These are phyloP conservation scores for Aphanocladium album DNA, from an alignment of 2,329 filamentous ascomycete species.

Conservation along the genomic window DNA sequence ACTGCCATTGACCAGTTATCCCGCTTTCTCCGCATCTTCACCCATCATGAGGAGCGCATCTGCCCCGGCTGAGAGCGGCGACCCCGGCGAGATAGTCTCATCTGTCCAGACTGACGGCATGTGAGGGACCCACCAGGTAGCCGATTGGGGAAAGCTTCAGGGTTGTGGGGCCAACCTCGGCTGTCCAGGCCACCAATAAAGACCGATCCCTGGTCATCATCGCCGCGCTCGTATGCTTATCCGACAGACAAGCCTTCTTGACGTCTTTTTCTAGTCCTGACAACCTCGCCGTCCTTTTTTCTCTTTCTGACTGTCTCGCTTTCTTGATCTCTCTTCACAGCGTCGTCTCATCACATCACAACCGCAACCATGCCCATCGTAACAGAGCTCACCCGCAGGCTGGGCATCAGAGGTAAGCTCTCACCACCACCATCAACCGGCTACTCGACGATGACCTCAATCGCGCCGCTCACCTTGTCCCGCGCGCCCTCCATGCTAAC, in stretches of 20 bases:
- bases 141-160: slow-evolving; percentile 8
- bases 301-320: not conserved
- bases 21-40: not conserved
- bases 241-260: not conserved
- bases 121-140: slow-evolving; percentile 4
- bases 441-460: not conserved
- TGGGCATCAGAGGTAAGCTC: slow-evolving; percentile 47
- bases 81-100: slow-evolving; percentile 1
- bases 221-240: not conserved
- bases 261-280: not conserved
- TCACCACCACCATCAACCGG: not conserved
- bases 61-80: not conserved
- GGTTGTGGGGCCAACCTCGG: slow-evolving; percentile 11
- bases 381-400: slow-evolving; percentile 52
- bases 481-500: not conserved
- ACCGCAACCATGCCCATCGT: slow-evolving; percentile 47
- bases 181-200: slow-evolving; percentile 4
- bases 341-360: not conserved
- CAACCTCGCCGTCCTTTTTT: not conserved
- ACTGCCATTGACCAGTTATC: not conserved
- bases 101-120: not conserved
- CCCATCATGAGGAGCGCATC: not conserved
- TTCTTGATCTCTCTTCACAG: not conserved
- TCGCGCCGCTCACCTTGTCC: not conserved
- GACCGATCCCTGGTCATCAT: slow-evolving; percentile 12